Evolutionary conservation across 768 basidiomycete genomes (phyloP).

Genomic region (Suillus weaverae): DNA sequence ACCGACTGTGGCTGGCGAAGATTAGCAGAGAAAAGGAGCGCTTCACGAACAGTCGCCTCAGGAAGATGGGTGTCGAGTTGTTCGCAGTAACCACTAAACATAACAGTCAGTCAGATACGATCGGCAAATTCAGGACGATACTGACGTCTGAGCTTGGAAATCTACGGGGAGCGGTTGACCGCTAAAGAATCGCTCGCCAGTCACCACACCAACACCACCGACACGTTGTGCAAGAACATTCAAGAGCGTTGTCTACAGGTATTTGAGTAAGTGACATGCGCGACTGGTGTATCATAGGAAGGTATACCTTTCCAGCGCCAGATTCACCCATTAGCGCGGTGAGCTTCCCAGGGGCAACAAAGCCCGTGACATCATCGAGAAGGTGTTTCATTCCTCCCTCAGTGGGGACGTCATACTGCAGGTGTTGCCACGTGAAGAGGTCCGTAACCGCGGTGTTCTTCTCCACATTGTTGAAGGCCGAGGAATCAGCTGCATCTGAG

Average conservation of each 20-base stretch:
- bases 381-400: conserved; percentile 53
- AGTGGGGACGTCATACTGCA: conserved; percentile 71
- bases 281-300: background rate
- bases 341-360: conserved; percentile 76
- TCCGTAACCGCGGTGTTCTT: conserved; percentile 40
- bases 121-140: background rate
- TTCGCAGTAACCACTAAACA: conserved; percentile 73
- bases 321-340: conserved; percentile 76
- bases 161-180: conserved; percentile 43
- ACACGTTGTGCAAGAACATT: conserved; percentile 47
- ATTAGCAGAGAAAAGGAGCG: conserved; percentile 75
- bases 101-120: background rate
- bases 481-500: background rate
- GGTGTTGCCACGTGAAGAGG: conserved; percentile 78
- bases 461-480: background rate
- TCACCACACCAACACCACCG: conserved; percentile 37
- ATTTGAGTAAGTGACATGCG: background rate
- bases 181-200: conserved; percentile 46
- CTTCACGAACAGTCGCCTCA: conserved; percentile 77
- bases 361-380: conserved; percentile 75
- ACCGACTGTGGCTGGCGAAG: conserved; percentile 73
- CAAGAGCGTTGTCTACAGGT: conserved; percentile 52
- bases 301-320: conserved; percentile 45
- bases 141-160: conserved; percentile 56
- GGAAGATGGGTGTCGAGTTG: conserved; percentile 82